Evolutionary conservation across 1,139 yeast genomes (phyloP).

Genomic region (Pneumocystis wakefieldiae): DNA sequence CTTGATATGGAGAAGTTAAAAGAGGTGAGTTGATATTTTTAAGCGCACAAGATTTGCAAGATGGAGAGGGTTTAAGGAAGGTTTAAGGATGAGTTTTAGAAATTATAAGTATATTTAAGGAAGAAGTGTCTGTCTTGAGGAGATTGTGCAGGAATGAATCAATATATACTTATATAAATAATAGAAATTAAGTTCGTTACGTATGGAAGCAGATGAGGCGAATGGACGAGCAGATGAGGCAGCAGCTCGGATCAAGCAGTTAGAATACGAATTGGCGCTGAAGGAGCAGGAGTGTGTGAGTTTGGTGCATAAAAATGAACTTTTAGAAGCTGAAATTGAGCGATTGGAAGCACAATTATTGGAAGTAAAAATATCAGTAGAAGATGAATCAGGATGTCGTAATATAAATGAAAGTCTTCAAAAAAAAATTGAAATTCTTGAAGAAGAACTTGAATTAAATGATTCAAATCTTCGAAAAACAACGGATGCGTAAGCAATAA

Average conservation of each 20-base stretch:
- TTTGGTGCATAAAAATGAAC: slow-evolving; percentile 79
- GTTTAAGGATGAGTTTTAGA: neutral
- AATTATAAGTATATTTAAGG: neutral
- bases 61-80: neutral
- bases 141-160: neutral
- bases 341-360: slow-evolving; percentile 66
- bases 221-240: slow-evolving; percentile 92
- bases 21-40: too few relatives aligned
- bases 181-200: slow-evolving; percentile 76
- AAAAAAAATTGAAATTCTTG: slow-evolving; percentile 83
- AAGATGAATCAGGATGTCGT: slow-evolving; percentile 66
- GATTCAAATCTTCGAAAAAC: slow-evolving; percentile 88
- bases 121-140: neutral
- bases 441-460: slow-evolving; percentile 84
- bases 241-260: slow-evolving; percentile 61
- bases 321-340: slow-evolving; percentile 81
- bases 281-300: slow-evolving; percentile 93
- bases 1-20: too few relatives aligned
- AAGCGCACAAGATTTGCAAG: too few relatives aligned
- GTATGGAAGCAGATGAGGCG: slow-evolving; percentile 92
- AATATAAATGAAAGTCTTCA: slow-evolving; percentile 48
- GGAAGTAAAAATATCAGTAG: slow-evolving; percentile 79
- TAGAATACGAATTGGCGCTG: slow-evolving; percentile 81
- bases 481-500: slow-evolving; percentile 43
- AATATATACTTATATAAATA: slow-evolving; percentile 1